These are phyloP conservation scores for Hypoxylon sp. DNA, from an alignment of 2,329 filamentous ascomycete genomes.

Conservation along the genomic window DNA sequence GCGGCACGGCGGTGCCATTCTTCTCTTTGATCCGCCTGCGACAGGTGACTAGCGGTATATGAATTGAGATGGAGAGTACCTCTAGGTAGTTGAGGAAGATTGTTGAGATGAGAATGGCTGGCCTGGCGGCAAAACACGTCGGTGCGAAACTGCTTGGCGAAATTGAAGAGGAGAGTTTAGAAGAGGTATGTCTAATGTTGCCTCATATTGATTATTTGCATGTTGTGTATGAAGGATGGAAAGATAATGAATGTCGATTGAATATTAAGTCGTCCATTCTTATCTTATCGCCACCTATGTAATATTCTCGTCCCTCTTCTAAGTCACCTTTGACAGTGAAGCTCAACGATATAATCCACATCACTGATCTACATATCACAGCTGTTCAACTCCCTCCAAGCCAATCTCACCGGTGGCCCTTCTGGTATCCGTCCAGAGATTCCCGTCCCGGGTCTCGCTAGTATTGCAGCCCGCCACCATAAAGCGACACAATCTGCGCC, in stretches of 20 bases:
- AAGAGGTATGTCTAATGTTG: constrained; percentile 63
- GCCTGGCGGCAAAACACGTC: constrained; percentile 56
- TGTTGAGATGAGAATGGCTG: constrained; percentile 48
- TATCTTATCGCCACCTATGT: constrained; percentile 51
- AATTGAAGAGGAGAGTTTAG: constrained; percentile 68
- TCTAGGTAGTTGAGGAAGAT: neutral
- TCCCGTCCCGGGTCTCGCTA: constrained; percentile 62
- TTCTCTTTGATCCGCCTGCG: neutral
- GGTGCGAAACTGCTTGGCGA: constrained; percentile 67
- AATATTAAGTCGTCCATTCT: constrained; percentile 25
- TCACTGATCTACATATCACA: constrained; percentile 31
- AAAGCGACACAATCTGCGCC: constrained; percentile 62
- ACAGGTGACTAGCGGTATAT: neutral
- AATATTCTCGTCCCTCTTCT: constrained; percentile 1
- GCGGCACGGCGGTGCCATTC: constrained; percentile 71
- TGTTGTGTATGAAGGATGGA: constrained; percentile 14
- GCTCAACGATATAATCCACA: constrained; percentile 1
- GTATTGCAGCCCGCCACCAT: constrained; percentile 62
- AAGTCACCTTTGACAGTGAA: constrained; percentile 19
- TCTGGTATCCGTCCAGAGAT: constrained; percentile 42
- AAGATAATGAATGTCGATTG: constrained; percentile 18
- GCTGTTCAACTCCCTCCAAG: constrained; percentile 44
- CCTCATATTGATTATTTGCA: neutral
- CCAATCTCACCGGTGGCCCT: constrained; percentile 27
- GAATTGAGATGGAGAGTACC: constrained; percentile 2